These are phyloP conservation scores for Mycena rebaudengoi DNA, from an alignment of 768 basidiomycete genomes.

Conservation along the genomic window DNA sequence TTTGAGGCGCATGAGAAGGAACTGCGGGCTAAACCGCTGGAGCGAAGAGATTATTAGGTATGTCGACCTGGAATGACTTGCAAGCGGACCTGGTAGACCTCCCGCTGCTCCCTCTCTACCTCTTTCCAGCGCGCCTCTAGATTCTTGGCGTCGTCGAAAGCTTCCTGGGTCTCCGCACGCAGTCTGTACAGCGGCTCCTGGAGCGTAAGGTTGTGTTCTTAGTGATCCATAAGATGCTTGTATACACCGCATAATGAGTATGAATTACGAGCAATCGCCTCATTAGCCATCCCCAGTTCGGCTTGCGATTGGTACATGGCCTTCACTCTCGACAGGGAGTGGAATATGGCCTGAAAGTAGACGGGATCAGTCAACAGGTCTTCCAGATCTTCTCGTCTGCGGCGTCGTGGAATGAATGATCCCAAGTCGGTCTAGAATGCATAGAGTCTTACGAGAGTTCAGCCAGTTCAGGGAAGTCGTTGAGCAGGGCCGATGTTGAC, in stretches of 20 bases:
- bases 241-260: not conserved
- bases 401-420: constrained; percentile 12
- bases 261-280: constrained; percentile 82
- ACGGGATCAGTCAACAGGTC: constrained; percentile 82
- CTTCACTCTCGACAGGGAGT: constrained; percentile 79
- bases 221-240: constrained; percentile 2
- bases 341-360: constrained; percentile 90
- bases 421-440: not conserved
- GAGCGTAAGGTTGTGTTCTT: constrained; percentile 79
- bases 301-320: constrained; percentile 78
- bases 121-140: constrained; percentile 88
- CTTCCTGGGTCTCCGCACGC: constrained; percentile 83
- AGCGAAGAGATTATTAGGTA: not conserved
- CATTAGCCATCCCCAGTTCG: constrained; percentile 85
- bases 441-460: constrained; percentile 68
- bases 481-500: constrained; percentile 55
- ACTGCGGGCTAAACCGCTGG: constrained; percentile 86
- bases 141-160: constrained; percentile 86
- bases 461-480: constrained; percentile 78
- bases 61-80: not conserved
- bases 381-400: constrained; percentile 89
- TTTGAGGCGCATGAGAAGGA: constrained; percentile 85
- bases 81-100: constrained; percentile 80
- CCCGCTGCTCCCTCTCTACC: constrained; percentile 86
- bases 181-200: constrained; percentile 81